Percentiles rank a stretch among this genome's conserved stretches.
Conservation (phyloP, 2,329 filamentous ascomycete genomes). For the Celoporthe dispersa region DNA sequence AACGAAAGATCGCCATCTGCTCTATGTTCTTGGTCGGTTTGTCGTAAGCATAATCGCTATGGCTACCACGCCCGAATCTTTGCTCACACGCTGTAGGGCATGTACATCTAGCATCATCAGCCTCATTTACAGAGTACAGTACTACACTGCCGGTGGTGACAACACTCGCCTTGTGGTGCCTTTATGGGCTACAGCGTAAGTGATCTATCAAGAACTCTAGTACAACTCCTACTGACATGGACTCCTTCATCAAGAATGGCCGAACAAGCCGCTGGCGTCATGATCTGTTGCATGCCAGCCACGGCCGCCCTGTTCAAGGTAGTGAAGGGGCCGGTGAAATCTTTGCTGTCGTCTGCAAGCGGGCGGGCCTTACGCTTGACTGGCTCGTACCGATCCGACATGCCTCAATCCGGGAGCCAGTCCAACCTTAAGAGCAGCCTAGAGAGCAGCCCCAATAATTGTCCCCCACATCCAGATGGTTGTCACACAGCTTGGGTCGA, state of each 20-base stretch:
- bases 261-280: constrained; percentile 8
- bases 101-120: constrained; percentile 3
- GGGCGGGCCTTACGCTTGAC: background rate
- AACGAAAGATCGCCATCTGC: constrained; percentile 25
- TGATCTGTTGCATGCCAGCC: constrained; percentile 9
- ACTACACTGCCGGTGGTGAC: constrained; percentile 5
- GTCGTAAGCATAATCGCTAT: constrained; percentile 14
- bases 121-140: constrained; percentile 3
- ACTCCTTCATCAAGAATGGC: background rate
- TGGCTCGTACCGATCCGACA: background rate
- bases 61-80: background rate
- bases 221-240: background rate
- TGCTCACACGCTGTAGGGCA: background rate
- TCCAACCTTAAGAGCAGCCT: constrained; percentile 1
- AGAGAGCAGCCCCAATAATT: background rate
- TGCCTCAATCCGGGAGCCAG: background rate
- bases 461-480: background rate
- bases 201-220: background rate
- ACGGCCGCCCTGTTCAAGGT: background rate
- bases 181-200: constrained; percentile 2
- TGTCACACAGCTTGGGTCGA: background rate
- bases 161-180: background rate
- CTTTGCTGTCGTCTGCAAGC: constrained; percentile 4
- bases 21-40: constrained; percentile 31
- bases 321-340: background rate